Percentiles rank a stretch among this genome's conserved stretches.
Evolutionary conservation across 2,329 filamentous ascomycete genomes (phyloP).

Genomic region (Cladosporium sp.): DNA sequence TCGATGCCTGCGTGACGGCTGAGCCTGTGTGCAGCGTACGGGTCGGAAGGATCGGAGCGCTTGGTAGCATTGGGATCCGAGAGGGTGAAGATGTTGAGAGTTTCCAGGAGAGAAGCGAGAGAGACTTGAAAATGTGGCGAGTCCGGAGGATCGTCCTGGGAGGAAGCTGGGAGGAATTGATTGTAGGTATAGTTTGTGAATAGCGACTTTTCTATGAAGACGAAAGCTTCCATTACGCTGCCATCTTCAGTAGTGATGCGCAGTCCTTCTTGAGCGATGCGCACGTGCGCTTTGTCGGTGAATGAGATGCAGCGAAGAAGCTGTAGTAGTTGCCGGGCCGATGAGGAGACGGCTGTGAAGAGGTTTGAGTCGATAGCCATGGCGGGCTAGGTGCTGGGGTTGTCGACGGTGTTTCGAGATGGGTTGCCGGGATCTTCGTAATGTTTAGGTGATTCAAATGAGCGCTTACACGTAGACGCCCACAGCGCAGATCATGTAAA

Average conservation of each 20-base stretch:
- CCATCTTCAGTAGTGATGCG: slow-evolving; percentile 86
- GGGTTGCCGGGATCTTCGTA: slow-evolving; percentile 46
- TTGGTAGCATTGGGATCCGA: slow-evolving; percentile 42
- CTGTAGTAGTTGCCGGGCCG: slow-evolving; percentile 71
- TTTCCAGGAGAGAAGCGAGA: slow-evolving; percentile 83
- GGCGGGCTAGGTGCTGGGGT: slow-evolving; percentile 67
- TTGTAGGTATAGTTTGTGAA: slow-evolving; percentile 84
- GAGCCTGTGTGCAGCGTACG: slow-evolving; percentile 40
- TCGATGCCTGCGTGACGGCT: slow-evolving; percentile 53
- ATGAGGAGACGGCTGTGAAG: slow-evolving; percentile 75
- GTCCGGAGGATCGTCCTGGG: slow-evolving; percentile 41
- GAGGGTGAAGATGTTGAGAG: slow-evolving; percentile 89
- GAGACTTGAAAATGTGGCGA: slow-evolving; percentile 82
- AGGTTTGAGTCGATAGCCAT: slow-evolving; percentile 52
- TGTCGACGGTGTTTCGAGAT: slow-evolving; percentile 74
- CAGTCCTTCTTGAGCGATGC: slow-evolving; percentile 81
- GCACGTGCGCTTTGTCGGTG: slow-evolving; percentile 61
- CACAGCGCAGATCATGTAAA: slow-evolving; percentile 98
- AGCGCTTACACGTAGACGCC: slow-evolving; percentile 86
- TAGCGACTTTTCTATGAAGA: slow-evolving; percentile 82
- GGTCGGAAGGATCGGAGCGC: slow-evolving; percentile 38
- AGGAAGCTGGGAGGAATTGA: slow-evolving; percentile 40
- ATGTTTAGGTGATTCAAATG: neutral
- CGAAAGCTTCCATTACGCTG: slow-evolving; percentile 83
- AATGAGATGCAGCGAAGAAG: slow-evolving; percentile 65